These are phyloP conservation scores for Bipolaris sorokiniana DNA, from an alignment of 2,329 filamentous ascomycete genomes.

Conservation along the genomic window DNA sequence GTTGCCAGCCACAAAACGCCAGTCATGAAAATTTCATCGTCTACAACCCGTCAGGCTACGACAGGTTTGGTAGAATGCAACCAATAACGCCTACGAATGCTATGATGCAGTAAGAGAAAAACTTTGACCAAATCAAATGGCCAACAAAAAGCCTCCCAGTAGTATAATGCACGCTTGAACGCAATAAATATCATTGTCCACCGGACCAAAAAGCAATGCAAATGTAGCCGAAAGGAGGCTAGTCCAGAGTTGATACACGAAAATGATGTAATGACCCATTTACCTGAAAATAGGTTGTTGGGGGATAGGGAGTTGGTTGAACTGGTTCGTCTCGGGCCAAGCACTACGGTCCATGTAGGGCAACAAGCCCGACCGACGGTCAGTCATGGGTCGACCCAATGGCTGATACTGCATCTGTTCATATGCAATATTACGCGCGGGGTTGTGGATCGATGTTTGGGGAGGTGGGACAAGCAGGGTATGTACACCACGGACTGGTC, in stretches of 20 bases:
- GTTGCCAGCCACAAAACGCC: conserved; percentile 1
- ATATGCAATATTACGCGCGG: conserved; percentile 51
- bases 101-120: conserved; percentile 19
- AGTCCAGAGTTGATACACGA: conserved; percentile 17
- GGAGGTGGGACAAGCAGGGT: conserved; percentile 90
- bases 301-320: conserved; percentile 47
- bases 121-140: conserved; percentile 19
- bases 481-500: conserved; percentile 85
- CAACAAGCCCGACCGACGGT: conserved; percentile 53
- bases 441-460: conserved; percentile 72
- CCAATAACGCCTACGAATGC: conserved; percentile 34
- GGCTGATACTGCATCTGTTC: conserved; percentile 61
- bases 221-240: neutral
- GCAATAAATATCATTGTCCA: conserved; percentile 33
- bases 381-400: conserved; percentile 54
- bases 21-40: neutral
- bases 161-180: conserved; percentile 49
- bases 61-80: conserved; percentile 3
- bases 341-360: conserved; percentile 52
- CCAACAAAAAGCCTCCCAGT: conserved; percentile 33
- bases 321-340: conserved; percentile 48
- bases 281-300: conserved; percentile 48
- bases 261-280: conserved; percentile 13
- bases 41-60: neutral
- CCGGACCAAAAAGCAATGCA: conserved; percentile 10